Evolutionary conservation across 805 yeast genomes (phyloP).

Genomic region (Metschnikowia santaceciliae): DNA sequence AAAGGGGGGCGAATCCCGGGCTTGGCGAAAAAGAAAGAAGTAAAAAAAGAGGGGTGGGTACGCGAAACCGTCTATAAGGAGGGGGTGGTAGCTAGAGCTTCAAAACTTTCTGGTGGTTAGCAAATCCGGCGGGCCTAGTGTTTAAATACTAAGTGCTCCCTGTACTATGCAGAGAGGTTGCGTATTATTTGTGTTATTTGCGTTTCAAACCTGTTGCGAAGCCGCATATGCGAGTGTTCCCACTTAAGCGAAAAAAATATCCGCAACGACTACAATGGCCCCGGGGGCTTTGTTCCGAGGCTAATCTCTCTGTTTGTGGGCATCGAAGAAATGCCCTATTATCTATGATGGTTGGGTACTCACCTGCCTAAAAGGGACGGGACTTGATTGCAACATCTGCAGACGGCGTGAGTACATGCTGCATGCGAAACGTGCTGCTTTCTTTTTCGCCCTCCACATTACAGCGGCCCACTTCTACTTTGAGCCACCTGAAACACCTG

Average conservation of each 20-base stretch:
- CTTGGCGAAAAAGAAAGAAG: not conserved
- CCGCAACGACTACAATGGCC: not conserved
- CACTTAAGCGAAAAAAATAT: not conserved
- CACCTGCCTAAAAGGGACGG: not conserved
- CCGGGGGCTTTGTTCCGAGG: too few relatives aligned
- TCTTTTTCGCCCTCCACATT: not conserved
- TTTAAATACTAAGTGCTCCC: not conserved
- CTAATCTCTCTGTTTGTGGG: not conserved
- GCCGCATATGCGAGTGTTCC: constrained; percentile 3
- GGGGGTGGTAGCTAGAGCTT: not conserved
- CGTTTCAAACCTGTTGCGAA: constrained; percentile 4
- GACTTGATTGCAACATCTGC: not conserved
- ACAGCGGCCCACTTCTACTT: not conserved
- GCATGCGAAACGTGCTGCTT: constrained; percentile 1
- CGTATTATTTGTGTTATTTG: constrained; percentile 3
- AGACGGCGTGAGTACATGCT: not conserved
- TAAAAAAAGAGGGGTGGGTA: not conserved
- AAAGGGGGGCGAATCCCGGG: not conserved
- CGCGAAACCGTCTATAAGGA: not conserved
- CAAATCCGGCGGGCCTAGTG: not conserved
- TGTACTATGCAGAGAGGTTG: not conserved
- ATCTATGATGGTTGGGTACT: too few relatives aligned
- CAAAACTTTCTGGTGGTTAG: not conserved
- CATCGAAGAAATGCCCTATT: not conserved
- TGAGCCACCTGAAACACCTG: not conserved